These are phyloP conservation scores for Paramecium sonneborni DNA, from an alignment of 73 alveolate genomes.

Conservation along the genomic window DNA sequence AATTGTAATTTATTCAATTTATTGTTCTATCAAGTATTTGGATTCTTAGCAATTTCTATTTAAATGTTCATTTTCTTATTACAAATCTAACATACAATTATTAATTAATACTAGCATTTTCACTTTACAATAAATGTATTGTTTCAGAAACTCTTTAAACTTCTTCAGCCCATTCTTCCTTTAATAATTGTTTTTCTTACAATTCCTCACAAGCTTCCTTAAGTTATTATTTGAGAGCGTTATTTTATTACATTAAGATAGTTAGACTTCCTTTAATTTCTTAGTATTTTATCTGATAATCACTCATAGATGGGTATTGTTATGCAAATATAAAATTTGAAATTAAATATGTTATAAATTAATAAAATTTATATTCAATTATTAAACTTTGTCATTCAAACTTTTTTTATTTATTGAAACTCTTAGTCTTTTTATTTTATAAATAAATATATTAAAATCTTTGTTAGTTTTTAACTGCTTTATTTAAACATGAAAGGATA, in stretches of 20 bases:
- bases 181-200: neutral
- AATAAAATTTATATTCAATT: neutral
- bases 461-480: no score
- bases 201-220: slow-evolving; percentile 51
- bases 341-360: neutral
- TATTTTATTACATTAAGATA: slow-evolving; percentile 40
- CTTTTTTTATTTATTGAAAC: no score
- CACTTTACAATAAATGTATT: neutral
- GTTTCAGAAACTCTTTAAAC: neutral
- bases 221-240: slow-evolving; percentile 17
- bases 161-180: slow-evolving; percentile 31
- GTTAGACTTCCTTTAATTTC: slow-evolving; percentile 44
- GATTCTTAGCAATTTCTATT: neutral
- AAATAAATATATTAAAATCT: no score
- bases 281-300: slow-evolving; percentile 22
- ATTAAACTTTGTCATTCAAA: no score
- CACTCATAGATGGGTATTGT: neutral
- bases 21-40: neutral
- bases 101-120: neutral
- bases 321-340: neutral
- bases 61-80: neutral
- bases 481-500: no score
- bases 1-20: neutral
- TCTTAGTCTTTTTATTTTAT: no score
- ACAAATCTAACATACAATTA: neutral